Evolutionary conservation across 148 eudicot species (phyloP).

Genomic region (Vaccinium corymbosum): DNA sequence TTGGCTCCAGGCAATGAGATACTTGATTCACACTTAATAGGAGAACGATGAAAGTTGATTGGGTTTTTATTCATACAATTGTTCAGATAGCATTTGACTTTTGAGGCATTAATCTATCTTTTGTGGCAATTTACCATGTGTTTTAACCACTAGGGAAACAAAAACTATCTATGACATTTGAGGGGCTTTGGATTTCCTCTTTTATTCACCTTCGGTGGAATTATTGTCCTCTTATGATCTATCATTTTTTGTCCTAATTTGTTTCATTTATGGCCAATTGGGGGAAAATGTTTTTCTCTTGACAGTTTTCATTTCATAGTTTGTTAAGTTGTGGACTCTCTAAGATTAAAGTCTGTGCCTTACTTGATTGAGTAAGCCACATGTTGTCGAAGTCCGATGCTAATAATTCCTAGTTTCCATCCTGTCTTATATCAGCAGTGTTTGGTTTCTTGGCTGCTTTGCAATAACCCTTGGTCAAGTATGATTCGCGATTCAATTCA

Average conservation of each 20-base stretch:
- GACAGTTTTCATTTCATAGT: background rate
- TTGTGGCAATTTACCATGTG: background rate
- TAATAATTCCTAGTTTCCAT: background rate
- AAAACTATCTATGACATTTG: background rate
- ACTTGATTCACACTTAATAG: background rate
- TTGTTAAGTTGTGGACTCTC: background rate
- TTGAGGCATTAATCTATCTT: background rate
- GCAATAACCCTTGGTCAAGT: background rate
- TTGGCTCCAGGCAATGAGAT: background rate
- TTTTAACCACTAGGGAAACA: background rate
- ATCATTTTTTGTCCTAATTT: background rate
- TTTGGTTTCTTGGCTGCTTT: conserved; percentile 5
- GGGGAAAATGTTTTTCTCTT: background rate
- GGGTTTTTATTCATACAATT: background rate
- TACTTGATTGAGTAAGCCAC: background rate
- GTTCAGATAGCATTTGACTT: background rate
- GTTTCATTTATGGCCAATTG: background rate
- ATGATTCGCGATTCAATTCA: background rate
- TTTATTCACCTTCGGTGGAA: background rate
- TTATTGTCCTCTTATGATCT: background rate
- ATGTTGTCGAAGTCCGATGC: background rate
- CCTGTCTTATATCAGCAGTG: background rate
- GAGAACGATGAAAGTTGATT: background rate
- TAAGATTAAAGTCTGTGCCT: background rate
- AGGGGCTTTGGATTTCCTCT: background rate